Percentiles rank a stretch among this genome's conserved stretches.
Evolutionary conservation across 2,329 filamentous ascomycete species (phyloP).

Genomic region (Fusarium longipes): DNA sequence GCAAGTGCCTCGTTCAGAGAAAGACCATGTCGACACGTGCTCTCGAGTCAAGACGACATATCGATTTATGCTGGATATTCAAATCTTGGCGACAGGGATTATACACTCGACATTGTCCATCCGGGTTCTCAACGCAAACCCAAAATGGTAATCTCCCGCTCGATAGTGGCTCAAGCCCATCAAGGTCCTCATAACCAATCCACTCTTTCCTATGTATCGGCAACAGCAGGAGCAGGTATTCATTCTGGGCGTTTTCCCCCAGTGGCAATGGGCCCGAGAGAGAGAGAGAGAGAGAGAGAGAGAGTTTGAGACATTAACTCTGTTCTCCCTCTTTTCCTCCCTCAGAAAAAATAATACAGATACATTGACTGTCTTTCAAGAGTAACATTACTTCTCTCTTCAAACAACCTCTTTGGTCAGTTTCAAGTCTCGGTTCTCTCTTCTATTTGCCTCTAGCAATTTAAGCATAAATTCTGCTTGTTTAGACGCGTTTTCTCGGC

Average conservation of each 20-base stretch:
- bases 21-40: constrained; percentile 7
- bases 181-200: constrained; percentile 39
- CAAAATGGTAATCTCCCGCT: constrained; percentile 34
- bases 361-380: neutral
- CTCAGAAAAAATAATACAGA: neutral
- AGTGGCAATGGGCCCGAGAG: neutral
- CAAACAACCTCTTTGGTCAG: constrained; percentile 22
- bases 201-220: constrained; percentile 22
- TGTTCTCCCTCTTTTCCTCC: constrained; percentile 7
- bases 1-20: neutral
- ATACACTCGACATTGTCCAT: constrained; percentile 27
- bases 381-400: neutral
- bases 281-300: constrained; percentile 1
- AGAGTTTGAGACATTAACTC: constrained; percentile 38
- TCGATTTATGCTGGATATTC: constrained; percentile 10
- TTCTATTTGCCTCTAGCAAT: constrained; percentile 1
- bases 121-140: constrained; percentile 36
- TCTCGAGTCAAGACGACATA: constrained; percentile 4
- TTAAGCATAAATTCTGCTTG: constrained; percentile 28
- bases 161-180: constrained; percentile 20
- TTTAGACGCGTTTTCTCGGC: constrained; percentile 5
- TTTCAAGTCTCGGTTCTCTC: neutral
- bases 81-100: constrained; percentile 37
- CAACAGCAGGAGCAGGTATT: neutral
- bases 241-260: neutral